phyloP scores from a whole-genome alignment of 352 stramenopile genomes.

The Pythium aquatile region DNA sequence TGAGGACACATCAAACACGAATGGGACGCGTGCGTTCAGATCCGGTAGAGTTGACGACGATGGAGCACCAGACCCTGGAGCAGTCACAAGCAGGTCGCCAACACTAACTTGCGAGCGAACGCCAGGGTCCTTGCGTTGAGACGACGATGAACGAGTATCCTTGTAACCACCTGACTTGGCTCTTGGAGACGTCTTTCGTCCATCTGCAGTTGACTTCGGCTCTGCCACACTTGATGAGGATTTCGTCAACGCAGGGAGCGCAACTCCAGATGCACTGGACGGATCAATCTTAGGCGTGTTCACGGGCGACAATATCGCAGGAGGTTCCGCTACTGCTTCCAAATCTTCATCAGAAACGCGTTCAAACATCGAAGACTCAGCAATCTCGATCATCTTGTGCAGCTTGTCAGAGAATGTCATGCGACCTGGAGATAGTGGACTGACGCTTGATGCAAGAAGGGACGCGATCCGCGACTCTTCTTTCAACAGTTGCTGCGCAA shows the following conservation, averaged over 20 bases:
- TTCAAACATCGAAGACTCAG: constrained; percentile 66
- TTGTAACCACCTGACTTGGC: constrained; percentile 41
- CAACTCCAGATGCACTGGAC: constrained; percentile 1
- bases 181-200: constrained; percentile 24
- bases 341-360: constrained; percentile 6
- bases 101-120: constrained; percentile 1
- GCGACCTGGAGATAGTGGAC: constrained; percentile 49
- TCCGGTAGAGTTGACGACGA: constrained; percentile 21
- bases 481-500: constrained; percentile 56
- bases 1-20: constrained; percentile 24
- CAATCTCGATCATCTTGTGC: constrained; percentile 82
- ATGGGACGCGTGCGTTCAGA: constrained; percentile 27
- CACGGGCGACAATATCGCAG: constrained; percentile 3
- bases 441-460: constrained; percentile 36
- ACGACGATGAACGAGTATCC: constrained; percentile 23
- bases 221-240: constrained; percentile 3
- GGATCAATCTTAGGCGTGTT: constrained; percentile 1
- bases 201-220: constrained; percentile 12
- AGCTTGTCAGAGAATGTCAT: constrained; percentile 78
- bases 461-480: constrained; percentile 57
- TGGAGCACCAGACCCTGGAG: constrained; percentile 7
- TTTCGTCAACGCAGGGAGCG: constrained; percentile 12
- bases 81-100: neutral
- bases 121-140: constrained; percentile 15
- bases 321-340: neutral